phyloP scores from a whole-genome alignment of 805 yeast species.

The Allodekkera sacchari region DNA sequence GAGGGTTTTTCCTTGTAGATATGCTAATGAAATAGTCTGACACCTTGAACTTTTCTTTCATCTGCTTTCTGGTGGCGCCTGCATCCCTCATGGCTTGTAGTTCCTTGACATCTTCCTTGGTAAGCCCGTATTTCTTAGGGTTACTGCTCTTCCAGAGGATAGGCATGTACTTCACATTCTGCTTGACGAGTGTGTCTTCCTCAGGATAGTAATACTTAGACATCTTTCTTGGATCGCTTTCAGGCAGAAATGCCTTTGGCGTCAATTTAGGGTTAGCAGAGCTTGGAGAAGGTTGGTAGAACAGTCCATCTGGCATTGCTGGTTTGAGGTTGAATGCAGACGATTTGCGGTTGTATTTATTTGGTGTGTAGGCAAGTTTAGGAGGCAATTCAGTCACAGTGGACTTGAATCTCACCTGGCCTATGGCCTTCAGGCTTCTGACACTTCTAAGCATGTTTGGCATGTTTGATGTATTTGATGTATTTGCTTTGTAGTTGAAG shows the following conservation, averaged over 20 bases:
- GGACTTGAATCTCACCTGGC: constrained; percentile 4
- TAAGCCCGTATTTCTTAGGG: constrained; percentile 21
- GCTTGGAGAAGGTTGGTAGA: constrained; percentile 29
- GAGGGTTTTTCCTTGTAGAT: constrained; percentile 18
- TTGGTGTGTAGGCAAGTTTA: constrained; percentile 26
- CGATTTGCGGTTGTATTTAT: constrained; percentile 27
- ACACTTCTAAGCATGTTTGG: too few relatives aligned
- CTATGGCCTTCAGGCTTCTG: too few relatives aligned
- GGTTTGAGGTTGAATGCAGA: constrained; percentile 30
- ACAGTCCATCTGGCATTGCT: constrained; percentile 25
- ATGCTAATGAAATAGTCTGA: constrained; percentile 24
- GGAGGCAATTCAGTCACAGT: constrained; percentile 13
- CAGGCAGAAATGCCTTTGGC: constrained; percentile 28
- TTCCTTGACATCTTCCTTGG: constrained; percentile 17
- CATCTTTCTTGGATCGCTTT: constrained; percentile 20
- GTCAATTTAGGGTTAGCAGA: constrained; percentile 24
- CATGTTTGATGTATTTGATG: too few relatives aligned
- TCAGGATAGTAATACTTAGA: constrained; percentile 22
- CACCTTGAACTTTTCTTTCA: constrained; percentile 22
- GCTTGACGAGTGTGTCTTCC: constrained; percentile 9
- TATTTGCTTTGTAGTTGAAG: too few relatives aligned
- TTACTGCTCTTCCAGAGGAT: constrained; percentile 12
- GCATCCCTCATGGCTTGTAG: constrained; percentile 23
- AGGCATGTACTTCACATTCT: constrained; percentile 24
- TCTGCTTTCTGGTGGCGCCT: constrained; percentile 23